Conservation (phyloP, 345 rosid species). For the Syzygium oleosum region DNA sequence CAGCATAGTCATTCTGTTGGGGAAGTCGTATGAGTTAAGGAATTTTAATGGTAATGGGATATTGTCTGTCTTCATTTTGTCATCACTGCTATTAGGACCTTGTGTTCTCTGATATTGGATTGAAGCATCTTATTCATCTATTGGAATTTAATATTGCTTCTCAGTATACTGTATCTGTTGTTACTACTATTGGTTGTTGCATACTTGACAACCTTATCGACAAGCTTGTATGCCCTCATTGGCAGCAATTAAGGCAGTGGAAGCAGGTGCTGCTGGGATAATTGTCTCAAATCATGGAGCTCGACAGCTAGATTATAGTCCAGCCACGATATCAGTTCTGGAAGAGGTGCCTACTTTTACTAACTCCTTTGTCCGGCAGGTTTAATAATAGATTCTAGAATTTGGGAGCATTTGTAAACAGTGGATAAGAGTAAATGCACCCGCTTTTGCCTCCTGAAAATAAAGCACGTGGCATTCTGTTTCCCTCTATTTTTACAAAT, state of each 20-base stretch:
- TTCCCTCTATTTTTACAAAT: not conserved
- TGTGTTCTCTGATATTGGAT: not conserved
- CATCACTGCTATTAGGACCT: not conserved
- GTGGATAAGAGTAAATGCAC: not conserved
- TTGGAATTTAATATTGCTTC: not conserved
- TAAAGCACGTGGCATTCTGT: not conserved
- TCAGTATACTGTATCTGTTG: not conserved
- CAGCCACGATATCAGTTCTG: slow-evolving; percentile 55
- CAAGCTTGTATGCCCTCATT: not conserved
- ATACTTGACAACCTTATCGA: not conserved
- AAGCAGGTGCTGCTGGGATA: slow-evolving; percentile 61
- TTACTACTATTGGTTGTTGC: not conserved
- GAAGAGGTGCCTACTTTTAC: slow-evolving; percentile 42
- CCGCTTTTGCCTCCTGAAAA: not conserved
- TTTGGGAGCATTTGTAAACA: not conserved
- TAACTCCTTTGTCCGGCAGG: not conserved
- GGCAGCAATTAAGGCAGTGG: slow-evolving; percentile 65
- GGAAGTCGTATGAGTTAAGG: not conserved
- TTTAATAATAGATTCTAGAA: not conserved
- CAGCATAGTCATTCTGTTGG: not conserved
- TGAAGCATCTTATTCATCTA: not conserved
- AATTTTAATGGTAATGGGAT: not conserved
- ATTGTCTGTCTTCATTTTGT: not conserved
- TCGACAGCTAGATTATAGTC: slow-evolving; percentile 67
- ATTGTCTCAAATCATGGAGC: slow-evolving; percentile 79